phyloP scores from a whole-genome alignment of 345 rosid species.

The Dovyalis caffra region DNA sequence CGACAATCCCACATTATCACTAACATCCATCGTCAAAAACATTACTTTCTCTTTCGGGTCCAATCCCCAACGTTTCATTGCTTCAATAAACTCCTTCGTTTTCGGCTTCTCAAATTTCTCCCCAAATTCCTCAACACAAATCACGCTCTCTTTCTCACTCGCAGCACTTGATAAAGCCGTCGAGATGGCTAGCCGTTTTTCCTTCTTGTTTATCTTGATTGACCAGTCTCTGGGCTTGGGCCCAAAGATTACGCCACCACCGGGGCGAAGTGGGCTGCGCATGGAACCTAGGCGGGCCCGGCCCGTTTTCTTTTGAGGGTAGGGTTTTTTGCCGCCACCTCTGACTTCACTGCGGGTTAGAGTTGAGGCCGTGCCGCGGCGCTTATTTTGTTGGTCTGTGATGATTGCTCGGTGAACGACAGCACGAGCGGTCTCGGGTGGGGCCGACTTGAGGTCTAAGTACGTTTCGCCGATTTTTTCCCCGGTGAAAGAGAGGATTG shows the following conservation, averaged over 20 bases:
- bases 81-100: conserved; percentile 78
- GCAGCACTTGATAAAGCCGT: conserved; percentile 73
- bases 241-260: conserved; percentile 87
- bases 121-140: conserved; percentile 83
- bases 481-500: conserved; percentile 73
- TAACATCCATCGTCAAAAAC: conserved; percentile 75
- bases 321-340: conserved; percentile 91
- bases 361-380: conserved; percentile 93
- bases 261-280: conserved; percentile 79
- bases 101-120: conserved; percentile 71
- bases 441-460: conserved; percentile 78
- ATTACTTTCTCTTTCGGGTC: conserved; percentile 82
- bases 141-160: conserved; percentile 39
- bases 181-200: conserved; percentile 76
- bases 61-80: conserved; percentile 85
- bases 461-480: conserved; percentile 78
- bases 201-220: conserved; percentile 84
- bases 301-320: conserved; percentile 85
- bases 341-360: conserved; percentile 84
- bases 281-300: conserved; percentile 73
- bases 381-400: conserved; percentile 79
- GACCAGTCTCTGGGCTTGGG: conserved; percentile 91
- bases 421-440: conserved; percentile 78
- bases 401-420: conserved; percentile 82
- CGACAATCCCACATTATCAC: conserved; percentile 57